Evolutionary conservation across 441 rosid genomes (phyloP).

Genomic region (Isatis lusitanica): DNA sequence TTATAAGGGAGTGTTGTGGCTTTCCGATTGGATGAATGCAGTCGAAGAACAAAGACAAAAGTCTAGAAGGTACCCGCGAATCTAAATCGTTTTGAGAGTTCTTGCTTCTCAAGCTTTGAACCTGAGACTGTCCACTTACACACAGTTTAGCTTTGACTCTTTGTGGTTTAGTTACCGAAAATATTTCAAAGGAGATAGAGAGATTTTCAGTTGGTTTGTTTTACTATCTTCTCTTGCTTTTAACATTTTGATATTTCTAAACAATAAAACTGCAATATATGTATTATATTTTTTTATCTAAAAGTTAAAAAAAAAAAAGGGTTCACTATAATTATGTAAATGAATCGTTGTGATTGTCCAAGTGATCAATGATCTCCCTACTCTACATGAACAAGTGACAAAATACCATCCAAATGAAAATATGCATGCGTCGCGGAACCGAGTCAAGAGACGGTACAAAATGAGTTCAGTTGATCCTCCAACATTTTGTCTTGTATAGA

Average conservation of each 20-base stretch:
- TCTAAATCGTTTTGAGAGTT: conserved; percentile 30
- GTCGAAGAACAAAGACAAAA: conserved; percentile 58
- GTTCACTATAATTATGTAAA: not conserved
- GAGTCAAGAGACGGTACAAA: too few relatives aligned
- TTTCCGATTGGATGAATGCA: conserved; percentile 88
- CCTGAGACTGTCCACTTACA: conserved; percentile 12
- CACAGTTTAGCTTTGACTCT: not conserved
- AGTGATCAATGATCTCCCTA: too few relatives aligned
- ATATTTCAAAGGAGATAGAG: not conserved
- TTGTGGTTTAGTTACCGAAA: not conserved
- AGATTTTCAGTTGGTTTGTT: not conserved
- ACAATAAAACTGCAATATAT: not conserved
- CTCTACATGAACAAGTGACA: too few relatives aligned
- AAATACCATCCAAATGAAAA: too few relatives aligned
- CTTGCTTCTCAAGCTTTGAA: conserved; percentile 20
- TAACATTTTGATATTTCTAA: not conserved
- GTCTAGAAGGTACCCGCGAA: conserved; percentile 44
- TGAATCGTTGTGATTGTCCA: not conserved
- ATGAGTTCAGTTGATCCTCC: too few relatives aligned
- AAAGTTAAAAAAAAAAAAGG: too few relatives aligned
- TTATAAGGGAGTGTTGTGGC: conserved; percentile 72
- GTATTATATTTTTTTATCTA: not conserved
- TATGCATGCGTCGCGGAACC: too few relatives aligned
- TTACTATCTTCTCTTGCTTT: not conserved
- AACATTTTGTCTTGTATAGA: too few relatives aligned